phyloP scores from a whole-genome alignment of 495 filamentous ascomycete genomes.

The Daldinia concentrica region DNA sequence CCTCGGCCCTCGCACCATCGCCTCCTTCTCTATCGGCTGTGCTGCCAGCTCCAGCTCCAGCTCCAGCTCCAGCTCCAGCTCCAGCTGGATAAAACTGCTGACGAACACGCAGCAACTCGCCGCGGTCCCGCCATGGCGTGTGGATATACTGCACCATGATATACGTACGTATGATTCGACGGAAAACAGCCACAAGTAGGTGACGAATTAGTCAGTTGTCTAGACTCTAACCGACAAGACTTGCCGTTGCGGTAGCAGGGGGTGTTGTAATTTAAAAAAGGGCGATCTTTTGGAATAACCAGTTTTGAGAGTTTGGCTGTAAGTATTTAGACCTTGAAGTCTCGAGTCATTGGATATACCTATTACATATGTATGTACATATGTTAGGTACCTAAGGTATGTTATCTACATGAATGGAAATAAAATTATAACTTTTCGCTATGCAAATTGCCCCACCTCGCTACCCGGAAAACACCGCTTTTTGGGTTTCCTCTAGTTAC shows the following conservation, averaged over 20 bases:
- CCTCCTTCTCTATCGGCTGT: conserved; percentile 20
- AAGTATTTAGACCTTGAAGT: not conserved
- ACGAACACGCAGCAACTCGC: conserved; percentile 73
- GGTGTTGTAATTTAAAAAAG: not conserved
- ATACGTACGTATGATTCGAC: not conserved
- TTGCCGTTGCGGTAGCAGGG: no score
- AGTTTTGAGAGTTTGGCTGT: not conserved
- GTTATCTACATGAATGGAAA: no score
- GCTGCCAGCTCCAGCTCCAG: conserved; percentile 8
- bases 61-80: conserved; percentile 9
- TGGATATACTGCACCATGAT: conserved; percentile 78
- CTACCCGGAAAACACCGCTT: not conserved
- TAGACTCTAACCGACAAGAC: not conserved
- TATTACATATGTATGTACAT: no score
- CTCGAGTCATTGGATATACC: not conserved
- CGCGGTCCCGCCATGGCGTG: conserved; percentile 77
- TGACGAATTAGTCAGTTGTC: not conserved
- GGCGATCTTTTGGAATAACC: not conserved
- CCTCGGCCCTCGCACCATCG: no score
- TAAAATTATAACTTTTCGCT: conserved; percentile 1
- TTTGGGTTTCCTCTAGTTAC: not conserved
- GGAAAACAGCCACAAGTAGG: not conserved
- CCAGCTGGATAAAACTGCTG: conserved; percentile 67
- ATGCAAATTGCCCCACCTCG: conserved; percentile 1
- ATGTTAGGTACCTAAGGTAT: no score